phyloP scores from a whole-genome alignment of 1,139 yeast genomes.

The Candida gigantensis region DNA sequence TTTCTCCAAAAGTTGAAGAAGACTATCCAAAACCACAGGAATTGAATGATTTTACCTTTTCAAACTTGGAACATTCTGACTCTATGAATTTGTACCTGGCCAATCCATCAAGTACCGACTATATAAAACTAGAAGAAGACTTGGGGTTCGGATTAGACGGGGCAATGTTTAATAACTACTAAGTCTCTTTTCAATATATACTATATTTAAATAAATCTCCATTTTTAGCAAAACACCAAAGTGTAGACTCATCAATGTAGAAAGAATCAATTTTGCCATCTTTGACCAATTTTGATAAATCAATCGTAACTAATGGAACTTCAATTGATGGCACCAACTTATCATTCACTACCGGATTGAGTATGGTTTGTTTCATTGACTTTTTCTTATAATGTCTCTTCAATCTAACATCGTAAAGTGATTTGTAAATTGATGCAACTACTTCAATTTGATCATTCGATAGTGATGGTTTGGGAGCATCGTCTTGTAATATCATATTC shows the following conservation, averaged over 20 bases:
- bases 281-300: constrained; percentile 31
- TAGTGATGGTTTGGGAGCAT: constrained; percentile 2
- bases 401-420: constrained; percentile 37
- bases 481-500: constrained; percentile 14
- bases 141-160: constrained; percentile 52
- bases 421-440: constrained; percentile 35
- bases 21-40: constrained; percentile 48
- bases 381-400: constrained; percentile 27
- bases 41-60: constrained; percentile 40
- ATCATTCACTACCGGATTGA: constrained; percentile 43
- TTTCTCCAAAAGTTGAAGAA: constrained; percentile 8
- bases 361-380: constrained; percentile 21
- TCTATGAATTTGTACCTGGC: constrained; percentile 6
- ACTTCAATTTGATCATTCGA: constrained; percentile 19
- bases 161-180: constrained; percentile 14
- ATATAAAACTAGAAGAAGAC: constrained; percentile 47
- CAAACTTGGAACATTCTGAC: constrained; percentile 16
- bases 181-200: constrained; percentile 16
- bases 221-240: constrained; percentile 55
- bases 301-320: constrained; percentile 37
- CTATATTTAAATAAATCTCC: constrained; percentile 51
- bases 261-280: constrained; percentile 50
- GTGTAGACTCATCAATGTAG: constrained; percentile 34
- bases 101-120: constrained; percentile 23
- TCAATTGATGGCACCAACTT: constrained; percentile 43